These are phyloP conservation scores for Favolaschia claudopus DNA, from an alignment of 768 basidiomycete genomes.

Conservation along the genomic window DNA sequence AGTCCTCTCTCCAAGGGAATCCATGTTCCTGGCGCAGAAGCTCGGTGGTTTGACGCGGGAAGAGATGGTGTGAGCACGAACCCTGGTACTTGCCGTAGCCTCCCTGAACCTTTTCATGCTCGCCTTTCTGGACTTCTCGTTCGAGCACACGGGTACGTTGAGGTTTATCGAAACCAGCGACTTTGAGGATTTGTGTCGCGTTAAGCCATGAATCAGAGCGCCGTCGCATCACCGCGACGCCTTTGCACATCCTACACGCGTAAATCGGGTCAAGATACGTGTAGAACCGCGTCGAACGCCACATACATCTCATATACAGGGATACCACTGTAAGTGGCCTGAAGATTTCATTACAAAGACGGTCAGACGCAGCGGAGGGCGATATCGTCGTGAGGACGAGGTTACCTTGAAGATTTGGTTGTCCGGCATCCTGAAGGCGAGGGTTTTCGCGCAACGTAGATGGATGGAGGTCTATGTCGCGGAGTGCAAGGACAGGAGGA, in stretches of 20 bases:
- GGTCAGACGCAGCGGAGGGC: slow-evolving; percentile 29
- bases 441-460: neutral
- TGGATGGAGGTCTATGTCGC: neutral
- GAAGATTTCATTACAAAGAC: slow-evolving; percentile 31
- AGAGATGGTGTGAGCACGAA: slow-evolving; percentile 42
- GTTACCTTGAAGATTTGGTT: slow-evolving; percentile 88
- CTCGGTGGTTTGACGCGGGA: neutral
- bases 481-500: neutral
- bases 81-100: slow-evolving; percentile 99
- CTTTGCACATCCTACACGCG: slow-evolving; percentile 87
- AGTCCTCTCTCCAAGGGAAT: slow-evolving; percentile 94
- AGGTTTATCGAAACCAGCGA: slow-evolving; percentile 99
- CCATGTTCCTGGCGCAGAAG: slow-evolving; percentile 82
- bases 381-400: slow-evolving; percentile 21
- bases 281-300: slow-evolving; percentile 41
- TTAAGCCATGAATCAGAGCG: slow-evolving; percentile 97
- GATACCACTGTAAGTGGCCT: slow-evolving; percentile 94
- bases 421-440: slow-evolving; percentile 66
- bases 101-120: slow-evolving; percentile 99
- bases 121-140: slow-evolving; percentile 97
- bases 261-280: slow-evolving; percentile 44
- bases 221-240: slow-evolving; percentile 97
- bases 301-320: slow-evolving; percentile 92
- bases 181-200: slow-evolving; percentile 98
- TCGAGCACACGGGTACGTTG: slow-evolving; percentile 97